These are phyloP conservation scores for Candida corydali DNA, from an alignment of 805 yeast genomes.

Conservation along the genomic window DNA sequence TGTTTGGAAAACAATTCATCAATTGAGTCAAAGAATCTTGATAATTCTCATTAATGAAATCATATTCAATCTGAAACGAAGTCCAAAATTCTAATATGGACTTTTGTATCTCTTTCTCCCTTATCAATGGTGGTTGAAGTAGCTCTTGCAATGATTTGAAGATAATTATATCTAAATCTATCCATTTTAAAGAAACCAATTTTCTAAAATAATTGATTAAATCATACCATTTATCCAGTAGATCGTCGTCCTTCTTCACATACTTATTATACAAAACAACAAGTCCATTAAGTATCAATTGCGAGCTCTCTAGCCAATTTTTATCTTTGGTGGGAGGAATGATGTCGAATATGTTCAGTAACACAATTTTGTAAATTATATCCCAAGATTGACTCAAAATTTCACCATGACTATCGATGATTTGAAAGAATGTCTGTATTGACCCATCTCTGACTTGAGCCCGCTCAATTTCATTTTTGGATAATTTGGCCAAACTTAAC, in stretches of 20 bases:
- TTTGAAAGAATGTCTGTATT: slow-evolving; percentile 80
- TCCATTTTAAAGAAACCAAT: slow-evolving; percentile 37
- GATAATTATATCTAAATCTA: slow-evolving; percentile 52
- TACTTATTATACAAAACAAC: slow-evolving; percentile 57
- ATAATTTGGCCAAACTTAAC: slow-evolving; percentile 55
- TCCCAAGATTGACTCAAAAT: slow-evolving; percentile 58
- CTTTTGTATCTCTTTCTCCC: slow-evolving; percentile 20
- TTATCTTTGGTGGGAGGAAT: slow-evolving; percentile 18
- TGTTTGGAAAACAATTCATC: slow-evolving; percentile 47
- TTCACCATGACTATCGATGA: slow-evolving; percentile 67
- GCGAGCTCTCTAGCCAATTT: slow-evolving; percentile 60
- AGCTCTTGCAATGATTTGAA: slow-evolving; percentile 52
- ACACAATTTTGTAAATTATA: slow-evolving; percentile 58
- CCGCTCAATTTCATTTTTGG: slow-evolving; percentile 49
- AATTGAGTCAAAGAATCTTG: slow-evolving; percentile 60
- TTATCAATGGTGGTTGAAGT: slow-evolving; percentile 27
- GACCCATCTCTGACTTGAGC: slow-evolving; percentile 88
- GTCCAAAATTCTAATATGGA: slow-evolving; percentile 51
- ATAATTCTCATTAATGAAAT: slow-evolving; percentile 43
- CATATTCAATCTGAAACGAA: slow-evolving; percentile 34
- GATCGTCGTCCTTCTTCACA: slow-evolving; percentile 26
- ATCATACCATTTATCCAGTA: slow-evolving; percentile 49
- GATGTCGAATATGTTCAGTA: slow-evolving; percentile 46
- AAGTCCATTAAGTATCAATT: slow-evolving; percentile 61
- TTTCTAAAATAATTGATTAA: slow-evolving; percentile 47